A percentile compares a stretch with the other conserved stretches of the same genome.
Conservation (phyloP, 768 basidiomycete genomes). For the Leccinum pellstonianum region DNA sequence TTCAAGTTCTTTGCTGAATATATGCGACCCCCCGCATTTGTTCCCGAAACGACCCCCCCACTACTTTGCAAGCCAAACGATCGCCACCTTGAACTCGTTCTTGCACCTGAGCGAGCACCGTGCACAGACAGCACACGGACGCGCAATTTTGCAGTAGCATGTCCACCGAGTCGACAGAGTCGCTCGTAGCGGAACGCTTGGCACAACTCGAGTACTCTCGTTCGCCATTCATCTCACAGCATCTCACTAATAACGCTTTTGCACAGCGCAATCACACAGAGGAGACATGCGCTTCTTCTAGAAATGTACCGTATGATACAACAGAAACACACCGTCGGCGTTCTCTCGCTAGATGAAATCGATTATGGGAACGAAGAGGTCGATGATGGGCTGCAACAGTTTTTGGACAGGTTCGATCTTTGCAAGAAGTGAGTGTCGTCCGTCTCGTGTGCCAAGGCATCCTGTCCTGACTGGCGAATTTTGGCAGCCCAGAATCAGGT, state of each 20-base stretch:
- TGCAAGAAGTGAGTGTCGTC: constrained; percentile 43
- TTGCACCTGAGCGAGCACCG: not conserved
- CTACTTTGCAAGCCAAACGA: not conserved
- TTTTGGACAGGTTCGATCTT: constrained; percentile 59
- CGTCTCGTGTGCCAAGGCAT: constrained; percentile 6
- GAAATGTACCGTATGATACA: constrained; percentile 71
- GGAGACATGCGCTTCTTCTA: constrained; percentile 67
- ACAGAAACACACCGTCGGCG: constrained; percentile 46
- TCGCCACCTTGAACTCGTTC: constrained; percentile 3
- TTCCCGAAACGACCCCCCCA: constrained; percentile 1
- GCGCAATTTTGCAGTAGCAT: constrained; percentile 17
- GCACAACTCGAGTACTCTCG: constrained; percentile 31
- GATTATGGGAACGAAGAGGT: constrained; percentile 31
- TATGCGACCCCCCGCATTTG: constrained; percentile 6
- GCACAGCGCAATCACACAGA: constrained; percentile 57
- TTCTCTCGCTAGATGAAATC: constrained; percentile 38
- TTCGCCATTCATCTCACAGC: not conserved
- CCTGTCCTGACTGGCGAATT: constrained; percentile 6
- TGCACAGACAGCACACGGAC: constrained; percentile 2
- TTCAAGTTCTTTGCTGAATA: not conserved
- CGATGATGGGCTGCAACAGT: constrained; percentile 44
- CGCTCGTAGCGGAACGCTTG: constrained; percentile 38
- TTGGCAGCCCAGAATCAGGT: constrained; percentile 40
- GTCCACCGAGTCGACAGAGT: constrained; percentile 30
- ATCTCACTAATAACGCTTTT: not conserved